These are phyloP conservation scores for Capillidium heterosporum DNA, from an alignment of 371 early-diverging fungal genomes.

Conservation along the genomic window DNA sequence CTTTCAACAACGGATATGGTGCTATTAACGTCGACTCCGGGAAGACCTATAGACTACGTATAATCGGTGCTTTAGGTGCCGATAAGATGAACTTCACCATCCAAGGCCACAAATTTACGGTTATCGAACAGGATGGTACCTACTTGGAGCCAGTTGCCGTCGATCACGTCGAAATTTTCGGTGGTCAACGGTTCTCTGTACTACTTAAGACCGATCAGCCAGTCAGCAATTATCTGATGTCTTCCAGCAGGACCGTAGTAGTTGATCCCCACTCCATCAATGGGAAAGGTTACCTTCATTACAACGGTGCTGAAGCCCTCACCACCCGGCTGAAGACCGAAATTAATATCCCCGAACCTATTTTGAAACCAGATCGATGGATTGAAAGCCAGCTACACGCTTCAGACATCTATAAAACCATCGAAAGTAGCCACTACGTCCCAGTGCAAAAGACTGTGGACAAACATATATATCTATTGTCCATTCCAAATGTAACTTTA, in stretches of 20 bases:
- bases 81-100: neutral
- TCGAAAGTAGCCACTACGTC: too few relatives aligned
- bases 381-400: too few relatives aligned
- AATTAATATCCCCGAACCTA: neutral
- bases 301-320: too few relatives aligned
- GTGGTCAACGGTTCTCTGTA: neutral
- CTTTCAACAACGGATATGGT: too few relatives aligned
- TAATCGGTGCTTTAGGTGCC: neutral
- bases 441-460: too few relatives aligned
- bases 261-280: too few relatives aligned
- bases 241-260: neutral
- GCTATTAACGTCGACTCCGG: neutral
- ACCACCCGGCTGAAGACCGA: neutral
- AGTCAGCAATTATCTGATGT: neutral
- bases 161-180: neutral
- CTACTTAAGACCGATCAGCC: neutral
- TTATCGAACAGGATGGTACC: conserved; percentile 2
- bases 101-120: neutral
- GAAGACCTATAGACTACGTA: neutral
- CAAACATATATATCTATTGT: neutral
- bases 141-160: neutral
- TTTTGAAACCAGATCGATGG: neutral
- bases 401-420: too few relatives aligned
- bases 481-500: neutral
- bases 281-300: neutral